Percentiles rank a stretch among this genome's conserved stretches.
Evolutionary conservation across 768 basidiomycete species (phyloP).

Genomic region (Tulasnella sp.): DNA sequence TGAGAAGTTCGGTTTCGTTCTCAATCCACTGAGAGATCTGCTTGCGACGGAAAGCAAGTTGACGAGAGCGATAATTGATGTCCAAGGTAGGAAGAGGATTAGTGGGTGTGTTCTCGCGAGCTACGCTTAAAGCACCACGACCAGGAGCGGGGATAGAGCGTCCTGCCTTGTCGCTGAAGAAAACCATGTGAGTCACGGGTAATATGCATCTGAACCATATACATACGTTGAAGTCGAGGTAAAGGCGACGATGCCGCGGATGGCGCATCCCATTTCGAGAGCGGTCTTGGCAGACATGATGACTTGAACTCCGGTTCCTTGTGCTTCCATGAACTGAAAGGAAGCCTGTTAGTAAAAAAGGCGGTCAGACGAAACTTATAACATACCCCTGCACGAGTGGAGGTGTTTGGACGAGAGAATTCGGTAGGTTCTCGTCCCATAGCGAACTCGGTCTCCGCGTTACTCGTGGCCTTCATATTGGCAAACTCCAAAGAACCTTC

Average conservation of each 20-base stretch:
- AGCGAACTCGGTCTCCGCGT: conserved; percentile 91
- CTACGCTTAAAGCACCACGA: conserved; percentile 78
- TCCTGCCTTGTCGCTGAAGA: conserved; percentile 84
- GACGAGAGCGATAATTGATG: conserved; percentile 79
- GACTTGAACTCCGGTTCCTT: conserved; percentile 92
- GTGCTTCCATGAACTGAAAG: conserved; percentile 82
- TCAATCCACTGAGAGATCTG: conserved; percentile 92
- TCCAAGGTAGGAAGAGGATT: conserved; percentile 70
- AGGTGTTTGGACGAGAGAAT: conserved; percentile 95
- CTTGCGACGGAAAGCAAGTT: conserved; percentile 85
- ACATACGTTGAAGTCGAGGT: conserved; percentile 91
- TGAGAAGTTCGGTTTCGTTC: conserved; percentile 76
- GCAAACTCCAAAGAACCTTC: conserved; percentile 99
- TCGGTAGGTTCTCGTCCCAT: conserved; percentile 99
- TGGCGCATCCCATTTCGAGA: conserved; percentile 82
- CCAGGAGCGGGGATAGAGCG: conserved; percentile 97
- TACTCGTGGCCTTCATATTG: conserved; percentile 99
- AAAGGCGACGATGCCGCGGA: conserved; percentile 87
- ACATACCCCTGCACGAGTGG: conserved; percentile 83
- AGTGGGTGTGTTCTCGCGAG: conserved; percentile 69
- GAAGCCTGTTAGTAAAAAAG: neutral
- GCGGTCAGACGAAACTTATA: neutral
- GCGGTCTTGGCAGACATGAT: conserved; percentile 96
- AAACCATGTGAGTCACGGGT: conserved; percentile 8
- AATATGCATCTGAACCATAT: neutral